Base-by-base conservation (phyloP, 2,329 filamentous ascomycete genomes). In the Plectosphaerella sp. region DNA sequence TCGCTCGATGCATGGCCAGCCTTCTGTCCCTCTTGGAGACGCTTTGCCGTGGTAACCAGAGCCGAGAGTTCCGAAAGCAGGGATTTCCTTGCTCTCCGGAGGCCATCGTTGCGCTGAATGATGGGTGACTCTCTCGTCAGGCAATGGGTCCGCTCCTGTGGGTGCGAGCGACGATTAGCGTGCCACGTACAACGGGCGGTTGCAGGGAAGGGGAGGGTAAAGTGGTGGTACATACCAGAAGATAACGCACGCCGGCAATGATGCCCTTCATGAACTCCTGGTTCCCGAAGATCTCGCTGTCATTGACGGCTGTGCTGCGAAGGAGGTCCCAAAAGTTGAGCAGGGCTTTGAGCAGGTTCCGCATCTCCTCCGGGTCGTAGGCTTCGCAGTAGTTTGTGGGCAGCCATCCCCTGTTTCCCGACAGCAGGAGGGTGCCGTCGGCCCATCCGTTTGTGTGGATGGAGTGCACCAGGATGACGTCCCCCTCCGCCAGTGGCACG, bases 361-460 rank as follows among this genome's bases (percentile, higher is more conserved):
- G 83, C 78, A 97, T 92, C 57, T 91, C 86, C 20, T 91, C 83
- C 45, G 93, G 91, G 59, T 97, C 90, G 67, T 97, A 99, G 10
- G 90, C 82, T 66, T 97, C 92, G 74, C 94, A 99, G 68, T 97
- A 99, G 70, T 99, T 99, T 9, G 94, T 99, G 3, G 94, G 94
- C 54, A 99, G 76, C 94, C 94, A 99, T 57, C 94, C 94, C 60
- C 94, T 82, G 48, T 88, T 88, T 24, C 93, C 93, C 3, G 91
- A 90, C 22, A 87, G 81, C 55, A 99, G 73, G 41, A 97, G 76
- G 1, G 94, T 99, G 49, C 94, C 94, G 68, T 99, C 94, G 33
- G 94, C 94, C 94, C 94, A 99, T 60, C 94, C 94, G 73, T 97
- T 99, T 55, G 91, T 94, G 70, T 99, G 94, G 59, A 97, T 89